These are phyloP conservation scores for Zasmidium citrigriseum DNA, from an alignment of 2,329 filamentous ascomycete species.

Conservation along the genomic window DNA sequence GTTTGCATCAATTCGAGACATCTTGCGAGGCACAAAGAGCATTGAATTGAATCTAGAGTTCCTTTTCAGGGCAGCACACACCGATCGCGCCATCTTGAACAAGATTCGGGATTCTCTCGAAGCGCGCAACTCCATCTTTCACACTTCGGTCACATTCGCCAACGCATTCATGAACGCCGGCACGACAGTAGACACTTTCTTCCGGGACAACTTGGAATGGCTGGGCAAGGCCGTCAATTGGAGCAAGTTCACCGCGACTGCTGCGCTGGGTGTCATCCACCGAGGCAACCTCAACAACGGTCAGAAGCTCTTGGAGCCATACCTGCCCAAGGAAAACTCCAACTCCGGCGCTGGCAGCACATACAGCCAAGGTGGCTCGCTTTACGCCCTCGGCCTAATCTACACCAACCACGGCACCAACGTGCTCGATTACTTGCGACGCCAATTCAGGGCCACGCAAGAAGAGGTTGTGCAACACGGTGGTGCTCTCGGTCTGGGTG, in stretches of 20 bases:
- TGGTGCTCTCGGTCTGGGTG: constrained; percentile 89
- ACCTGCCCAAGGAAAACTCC: constrained; percentile 76
- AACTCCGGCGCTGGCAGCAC: constrained; percentile 75
- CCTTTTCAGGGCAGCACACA: constrained; percentile 86
- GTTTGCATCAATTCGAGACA: constrained; percentile 59
- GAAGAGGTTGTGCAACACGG: constrained; percentile 97
- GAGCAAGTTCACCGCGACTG: constrained; percentile 98
- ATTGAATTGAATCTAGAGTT: constrained; percentile 97
- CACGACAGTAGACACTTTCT: constrained; percentile 97
- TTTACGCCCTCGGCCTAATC: constrained; percentile 93
- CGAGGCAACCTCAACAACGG: constrained; percentile 92
- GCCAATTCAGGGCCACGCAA: constrained; percentile 71
- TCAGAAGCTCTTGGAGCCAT: constrained; percentile 89
- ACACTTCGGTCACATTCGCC: constrained; percentile 94
- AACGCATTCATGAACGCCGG: constrained; percentile 99
- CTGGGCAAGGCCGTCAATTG: constrained; percentile 97
- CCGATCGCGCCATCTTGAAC: constrained; percentile 88
- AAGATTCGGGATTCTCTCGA: constrained; percentile 95
- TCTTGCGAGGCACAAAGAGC: constrained; percentile 85
- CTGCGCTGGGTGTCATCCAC: constrained; percentile 93
- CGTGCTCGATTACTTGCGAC: constrained; percentile 76
- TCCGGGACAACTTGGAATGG: constrained; percentile 97
- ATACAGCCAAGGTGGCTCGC: constrained; percentile 92
- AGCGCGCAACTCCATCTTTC: constrained; percentile 96
- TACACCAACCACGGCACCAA: constrained; percentile 96